Base-by-base conservation (phyloP, 2,329 filamentous ascomycete species). In the Aureobasidium sp. region DNA sequence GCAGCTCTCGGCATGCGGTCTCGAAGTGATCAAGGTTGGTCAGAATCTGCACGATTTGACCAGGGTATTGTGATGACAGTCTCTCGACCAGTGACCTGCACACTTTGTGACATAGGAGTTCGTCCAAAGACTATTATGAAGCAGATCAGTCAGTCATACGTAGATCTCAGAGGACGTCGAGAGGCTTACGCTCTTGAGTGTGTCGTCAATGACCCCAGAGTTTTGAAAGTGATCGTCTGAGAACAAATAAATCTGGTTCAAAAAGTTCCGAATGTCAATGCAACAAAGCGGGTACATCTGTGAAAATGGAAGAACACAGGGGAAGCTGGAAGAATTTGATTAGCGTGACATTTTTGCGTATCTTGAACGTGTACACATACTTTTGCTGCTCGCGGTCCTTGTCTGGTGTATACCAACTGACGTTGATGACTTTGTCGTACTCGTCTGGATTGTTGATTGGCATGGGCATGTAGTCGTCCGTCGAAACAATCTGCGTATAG, bases 391-490 rank as follows among this genome's bases (percentile, higher is more conserved):
- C 90, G 36, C 87, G 81, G 23, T 90, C 82, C 72, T 93, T 94
- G 38, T 97, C 94, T 50, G 95, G 95, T 1, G 88, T 91, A 77
- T 97, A 98, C 95, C 95, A 99, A 80, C 93, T 97, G 67, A 98
- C 94, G 68, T 94, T 96, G 69, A 98, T 89, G 42, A 99, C 95
- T 74, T 98, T 97, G 73, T 97, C 93, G 75, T 97, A 98, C 74
- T 98, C 95, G 72, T 97, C 95, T 20, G 87, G 80, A 25, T 92
- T 94, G 73, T 94, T 93, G 77, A 98, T 97, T 2, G 94, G 93
- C 96, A 99, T 98, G 3, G 96, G 97, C 95, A 99, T 99, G 79
- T 99, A 99, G 79, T 99, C 96, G 77, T 99, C 96, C 1, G 94
- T 98, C n/a, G 93, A 85, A 29, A 92, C 88, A 71, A 92, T 91